Evolutionary conservation across 129 eudicot species (phyloP).

Genomic region (Cynara cardunculus): DNA sequence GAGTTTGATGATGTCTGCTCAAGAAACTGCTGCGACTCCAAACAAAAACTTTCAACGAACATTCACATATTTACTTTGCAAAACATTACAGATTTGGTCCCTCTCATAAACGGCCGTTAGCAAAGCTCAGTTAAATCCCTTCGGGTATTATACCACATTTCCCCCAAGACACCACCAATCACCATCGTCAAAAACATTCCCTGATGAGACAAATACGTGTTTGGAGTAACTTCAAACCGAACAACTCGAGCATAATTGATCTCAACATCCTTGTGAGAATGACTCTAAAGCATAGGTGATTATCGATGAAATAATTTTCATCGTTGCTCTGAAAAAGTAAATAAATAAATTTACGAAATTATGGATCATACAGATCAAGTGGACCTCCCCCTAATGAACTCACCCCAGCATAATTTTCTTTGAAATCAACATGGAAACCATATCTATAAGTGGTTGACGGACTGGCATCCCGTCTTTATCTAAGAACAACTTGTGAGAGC

Average conservation of each 20-base stretch:
- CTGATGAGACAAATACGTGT: slow-evolving; percentile 40
- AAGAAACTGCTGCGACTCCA: neutral
- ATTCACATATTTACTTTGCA: neutral
- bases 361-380: neutral
- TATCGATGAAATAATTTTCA: slow-evolving; percentile 62
- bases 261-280: slow-evolving; percentile 68
- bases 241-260: slow-evolving; percentile 68
- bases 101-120: neutral
- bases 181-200: neutral
- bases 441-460: slow-evolving; percentile 60
- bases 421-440: slow-evolving; percentile 83
- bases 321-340: slow-evolving; percentile 47
- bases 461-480: slow-evolving; percentile 56
- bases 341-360: neutral
- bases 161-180: neutral
- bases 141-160: too few relatives aligned
- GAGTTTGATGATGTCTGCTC: neutral
- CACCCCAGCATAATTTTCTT: slow-evolving; percentile 76
- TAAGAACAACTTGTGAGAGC: slow-evolving; percentile 30
- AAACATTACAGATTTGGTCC: neutral
- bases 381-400: neutral
- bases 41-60: neutral
- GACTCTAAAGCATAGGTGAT: slow-evolving; percentile 78
- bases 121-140: too few relatives aligned
- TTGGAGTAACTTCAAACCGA: slow-evolving; percentile 83